Conservation (phyloP, 208 protist genomes). For the Wallacemonas sp. region DNA sequence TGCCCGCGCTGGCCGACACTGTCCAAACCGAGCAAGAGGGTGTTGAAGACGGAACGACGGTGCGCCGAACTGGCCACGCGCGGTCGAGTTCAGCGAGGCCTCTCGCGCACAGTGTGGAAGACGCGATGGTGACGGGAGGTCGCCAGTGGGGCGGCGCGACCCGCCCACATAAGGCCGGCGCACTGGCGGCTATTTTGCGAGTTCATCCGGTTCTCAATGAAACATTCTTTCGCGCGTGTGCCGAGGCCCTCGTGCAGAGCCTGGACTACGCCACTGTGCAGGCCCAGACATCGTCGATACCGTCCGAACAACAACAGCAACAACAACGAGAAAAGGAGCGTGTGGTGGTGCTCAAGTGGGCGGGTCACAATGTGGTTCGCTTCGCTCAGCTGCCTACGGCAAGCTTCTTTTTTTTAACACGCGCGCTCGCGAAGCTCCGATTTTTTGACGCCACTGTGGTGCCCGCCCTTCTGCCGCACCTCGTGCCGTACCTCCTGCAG, state of each 20-base stretch:
- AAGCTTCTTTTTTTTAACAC: conserved; percentile 64
- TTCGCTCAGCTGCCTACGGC: conserved; percentile 25
- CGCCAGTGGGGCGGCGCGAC: too few species aligned
- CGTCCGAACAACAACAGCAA: not conserved
- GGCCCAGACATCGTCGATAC: not conserved
- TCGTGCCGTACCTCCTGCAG: conserved; percentile 41
- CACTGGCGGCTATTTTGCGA: not conserved
- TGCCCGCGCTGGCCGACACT: too few species aligned
- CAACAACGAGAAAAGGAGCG: not conserved
- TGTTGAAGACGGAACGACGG: too few species aligned
- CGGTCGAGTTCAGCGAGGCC: too few species aligned
- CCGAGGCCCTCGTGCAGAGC: conserved; percentile 28
- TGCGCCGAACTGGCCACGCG: too few species aligned
- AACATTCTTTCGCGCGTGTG: conserved; percentile 33
- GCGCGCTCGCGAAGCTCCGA: conserved; percentile 58
- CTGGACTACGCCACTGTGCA: conserved; percentile 11
- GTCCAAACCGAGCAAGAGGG: too few species aligned
- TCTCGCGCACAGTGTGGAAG: not conserved
- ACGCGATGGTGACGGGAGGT: too few species aligned
- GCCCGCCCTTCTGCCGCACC: conserved; percentile 38
- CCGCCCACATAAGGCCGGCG: not conserved
- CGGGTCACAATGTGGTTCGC: conserved; percentile 25
- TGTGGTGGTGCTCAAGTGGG: conserved; percentile 9
- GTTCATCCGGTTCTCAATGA: conserved; percentile 49
- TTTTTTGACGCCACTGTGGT: conserved; percentile 43